phyloP scores from a whole-genome alignment of 2,329 filamentous ascomycete species.

The Alternaria metachromatica region DNA sequence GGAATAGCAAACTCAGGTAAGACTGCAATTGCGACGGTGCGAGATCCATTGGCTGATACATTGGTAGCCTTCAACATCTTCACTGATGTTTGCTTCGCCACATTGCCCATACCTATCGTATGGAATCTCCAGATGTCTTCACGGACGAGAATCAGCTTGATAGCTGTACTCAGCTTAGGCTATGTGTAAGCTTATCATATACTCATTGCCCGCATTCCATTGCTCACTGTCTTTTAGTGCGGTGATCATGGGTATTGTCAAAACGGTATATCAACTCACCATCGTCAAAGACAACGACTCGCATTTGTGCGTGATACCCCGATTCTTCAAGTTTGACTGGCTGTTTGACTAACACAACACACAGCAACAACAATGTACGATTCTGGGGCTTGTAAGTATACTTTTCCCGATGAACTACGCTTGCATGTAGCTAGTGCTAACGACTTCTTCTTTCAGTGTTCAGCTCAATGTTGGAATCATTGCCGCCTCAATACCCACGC shows the following conservation, averaged over 20 bases:
- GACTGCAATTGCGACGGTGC: neutral
- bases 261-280: neutral
- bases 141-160: neutral
- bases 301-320: neutral
- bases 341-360: neutral
- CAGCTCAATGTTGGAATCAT: conserved; percentile 10
- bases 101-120: neutral
- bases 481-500: conserved; percentile 3
- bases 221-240: neutral
- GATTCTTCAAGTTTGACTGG: neutral
- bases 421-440: neutral
- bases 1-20: neutral
- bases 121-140: conserved; percentile 4
- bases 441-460: neutral
- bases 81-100: conserved; percentile 6
- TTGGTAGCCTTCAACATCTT: conserved; percentile 9
- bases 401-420: neutral
- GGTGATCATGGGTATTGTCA: neutral
- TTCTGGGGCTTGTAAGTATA: neutral
- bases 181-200: neutral
- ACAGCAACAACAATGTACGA: neutral
- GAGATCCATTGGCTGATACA: neutral
- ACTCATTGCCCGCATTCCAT: neutral
- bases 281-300: neutral
- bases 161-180: conserved; percentile 1